Percentiles rank a stretch among this genome's conserved stretches.
Evolutionary conservation across 2,329 filamentous ascomycete genomes (phyloP).

Genomic region (Colletotrichum abscissum): DNA sequence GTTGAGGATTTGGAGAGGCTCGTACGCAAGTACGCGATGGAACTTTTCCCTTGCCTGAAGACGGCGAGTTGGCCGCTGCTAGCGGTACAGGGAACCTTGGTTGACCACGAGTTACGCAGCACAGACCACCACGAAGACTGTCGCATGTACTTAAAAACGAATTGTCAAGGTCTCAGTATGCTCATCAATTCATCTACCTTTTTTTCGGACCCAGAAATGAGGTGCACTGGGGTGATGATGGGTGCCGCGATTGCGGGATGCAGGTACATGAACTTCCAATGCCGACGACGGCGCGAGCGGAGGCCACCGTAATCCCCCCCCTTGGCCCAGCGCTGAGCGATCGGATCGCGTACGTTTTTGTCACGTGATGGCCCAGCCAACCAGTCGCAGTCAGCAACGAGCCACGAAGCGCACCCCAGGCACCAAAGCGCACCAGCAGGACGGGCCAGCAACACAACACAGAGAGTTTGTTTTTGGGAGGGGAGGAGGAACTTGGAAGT

Average conservation of each 20-base stretch:
- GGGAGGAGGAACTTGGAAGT: background rate
- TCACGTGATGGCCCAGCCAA: conserved; percentile 18
- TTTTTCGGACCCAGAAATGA: conserved; percentile 31
- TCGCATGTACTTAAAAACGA: conserved; percentile 16
- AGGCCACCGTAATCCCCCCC: conserved; percentile 30
- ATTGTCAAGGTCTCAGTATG: background rate
- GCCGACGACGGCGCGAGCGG: conserved; percentile 32
- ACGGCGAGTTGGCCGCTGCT: conserved; percentile 30
- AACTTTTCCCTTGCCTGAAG: conserved; percentile 36
- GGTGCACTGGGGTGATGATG: conserved; percentile 22
- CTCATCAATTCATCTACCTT: background rate
- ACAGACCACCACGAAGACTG: background rate
- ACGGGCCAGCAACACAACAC: background rate
- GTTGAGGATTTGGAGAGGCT: conserved; percentile 60
- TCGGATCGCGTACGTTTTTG: conserved; percentile 24
- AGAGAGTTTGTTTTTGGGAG: conserved; percentile 3
- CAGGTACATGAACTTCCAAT: conserved; percentile 35
- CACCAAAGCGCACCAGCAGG: background rate
- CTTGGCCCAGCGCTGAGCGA: conserved; percentile 22
- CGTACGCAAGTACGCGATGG: conserved; percentile 40
- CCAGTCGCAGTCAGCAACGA: conserved; percentile 21
- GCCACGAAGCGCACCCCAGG: conserved; percentile 1
- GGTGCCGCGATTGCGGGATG: conserved; percentile 17
- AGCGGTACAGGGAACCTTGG: conserved; percentile 30
- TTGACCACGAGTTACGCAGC: background rate